These are phyloP conservation scores for Monotropa hypopitys DNA, from an alignment of 179 eudicot species.

Conservation along the genomic window DNA sequence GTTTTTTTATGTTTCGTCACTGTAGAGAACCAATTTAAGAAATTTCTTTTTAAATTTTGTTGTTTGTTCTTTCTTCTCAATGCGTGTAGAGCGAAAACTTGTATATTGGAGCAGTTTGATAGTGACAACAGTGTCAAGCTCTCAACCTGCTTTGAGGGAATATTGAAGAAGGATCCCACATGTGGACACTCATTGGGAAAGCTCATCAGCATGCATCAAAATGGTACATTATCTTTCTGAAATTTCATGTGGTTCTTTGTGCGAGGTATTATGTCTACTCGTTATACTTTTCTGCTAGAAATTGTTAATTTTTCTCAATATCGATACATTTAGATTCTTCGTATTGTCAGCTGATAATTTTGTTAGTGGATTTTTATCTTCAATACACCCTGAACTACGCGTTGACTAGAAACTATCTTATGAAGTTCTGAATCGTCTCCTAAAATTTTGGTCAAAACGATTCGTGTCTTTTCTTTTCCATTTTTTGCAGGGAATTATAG, in stretches of 20 bases:
- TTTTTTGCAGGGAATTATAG: slow-evolving; percentile 49
- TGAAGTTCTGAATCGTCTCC: background rate
- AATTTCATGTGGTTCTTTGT: background rate
- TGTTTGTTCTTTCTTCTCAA: background rate
- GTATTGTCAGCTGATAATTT: background rate
- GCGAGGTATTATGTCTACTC: background rate
- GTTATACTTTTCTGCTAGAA: background rate
- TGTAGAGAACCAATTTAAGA: background rate
- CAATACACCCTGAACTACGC: background rate
- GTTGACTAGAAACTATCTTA: background rate
- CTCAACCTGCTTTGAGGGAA: slow-evolving; percentile 45
- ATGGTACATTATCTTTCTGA: slow-evolving; percentile 26
- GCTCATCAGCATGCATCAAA: slow-evolving; percentile 50
- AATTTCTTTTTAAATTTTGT: background rate
- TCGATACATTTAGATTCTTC: background rate
- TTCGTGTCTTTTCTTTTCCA: background rate
- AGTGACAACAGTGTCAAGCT: slow-evolving; percentile 31
- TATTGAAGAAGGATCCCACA: slow-evolving; percentile 69
- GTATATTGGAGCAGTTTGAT: slow-evolving; percentile 52
- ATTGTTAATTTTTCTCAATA: background rate
- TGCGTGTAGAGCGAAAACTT: slow-evolving; percentile 45
- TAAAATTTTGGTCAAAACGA: too few species aligned
- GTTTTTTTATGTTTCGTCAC: background rate
- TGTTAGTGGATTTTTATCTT: background rate
- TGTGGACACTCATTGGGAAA: slow-evolving; percentile 50